Evolutionary conservation across 2,329 filamentous ascomycete species (phyloP).

Genomic region (Apiospora koreana): DNA sequence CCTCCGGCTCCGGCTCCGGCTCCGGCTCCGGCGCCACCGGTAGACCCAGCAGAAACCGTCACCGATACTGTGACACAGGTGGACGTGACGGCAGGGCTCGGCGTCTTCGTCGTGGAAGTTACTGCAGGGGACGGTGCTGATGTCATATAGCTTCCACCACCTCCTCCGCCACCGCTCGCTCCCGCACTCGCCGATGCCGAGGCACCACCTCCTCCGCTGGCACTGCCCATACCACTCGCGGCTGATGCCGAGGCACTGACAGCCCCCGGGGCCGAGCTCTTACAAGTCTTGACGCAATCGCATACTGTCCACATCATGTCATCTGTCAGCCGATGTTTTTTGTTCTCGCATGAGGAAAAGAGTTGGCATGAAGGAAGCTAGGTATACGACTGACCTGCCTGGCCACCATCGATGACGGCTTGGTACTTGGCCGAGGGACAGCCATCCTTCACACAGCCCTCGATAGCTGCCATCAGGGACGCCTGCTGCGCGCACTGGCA

Average conservation of each 20-base stretch:
- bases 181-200: background rate
- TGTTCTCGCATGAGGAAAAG: background rate
- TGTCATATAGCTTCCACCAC: background rate
- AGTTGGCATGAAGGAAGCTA: background rate
- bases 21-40: background rate
- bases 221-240: background rate
- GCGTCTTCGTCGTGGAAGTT: background rate
- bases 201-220: background rate
- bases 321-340: background rate
- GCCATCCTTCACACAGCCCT: slow-evolving; percentile 30
- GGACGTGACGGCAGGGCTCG: background rate
- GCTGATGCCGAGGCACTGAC: background rate
- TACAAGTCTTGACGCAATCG: background rate
- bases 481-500: slow-evolving; percentile 34
- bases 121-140: too few species aligned
- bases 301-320: background rate
- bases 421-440: slow-evolving; percentile 28
- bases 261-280: background rate
- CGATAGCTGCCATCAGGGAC: slow-evolving; percentile 31
- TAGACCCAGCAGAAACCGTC: background rate
- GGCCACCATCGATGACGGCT: slow-evolving; percentile 33
- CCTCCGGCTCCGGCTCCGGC: too few species aligned
- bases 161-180: background rate
- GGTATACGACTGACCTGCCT: slow-evolving; percentile 23
- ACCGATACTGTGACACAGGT: background rate